A percentile compares a stretch with the other conserved stretches of the same genome.
These are phyloP conservation scores for Stentor coeruleus DNA, from an alignment of 73 alveolate species.

Conservation along the genomic window DNA sequence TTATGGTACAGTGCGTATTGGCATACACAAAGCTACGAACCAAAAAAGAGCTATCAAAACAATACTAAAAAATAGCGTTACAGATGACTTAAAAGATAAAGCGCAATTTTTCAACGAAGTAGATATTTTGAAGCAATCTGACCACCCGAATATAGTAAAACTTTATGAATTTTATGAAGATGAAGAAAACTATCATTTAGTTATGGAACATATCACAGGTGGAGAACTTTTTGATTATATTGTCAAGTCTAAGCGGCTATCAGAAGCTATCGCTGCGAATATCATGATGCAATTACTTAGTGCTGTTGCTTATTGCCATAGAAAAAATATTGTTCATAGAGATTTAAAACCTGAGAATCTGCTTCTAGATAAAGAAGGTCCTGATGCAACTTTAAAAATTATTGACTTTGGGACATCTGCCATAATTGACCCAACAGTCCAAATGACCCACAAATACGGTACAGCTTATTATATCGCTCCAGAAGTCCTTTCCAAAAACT, in stretches of 20 bases:
- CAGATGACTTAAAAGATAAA: too few species aligned
- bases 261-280: too few species aligned
- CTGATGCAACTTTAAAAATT: constrained; percentile 41
- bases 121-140: neutral
- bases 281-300: constrained; percentile 41
- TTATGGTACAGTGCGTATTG: too few species aligned
- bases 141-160: constrained; percentile 89
- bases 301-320: constrained; percentile 51
- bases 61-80: too few species aligned
- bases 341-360: constrained; percentile 51
- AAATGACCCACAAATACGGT: constrained; percentile 66
- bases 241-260: too few species aligned
- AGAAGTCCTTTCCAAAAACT: constrained; percentile 51
- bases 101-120: too few species aligned
- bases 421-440: constrained; percentile 37
- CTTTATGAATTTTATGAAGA: constrained; percentile 84
- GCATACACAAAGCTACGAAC: too few species aligned
- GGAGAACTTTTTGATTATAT: constrained; percentile 32
- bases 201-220: constrained; percentile 60
- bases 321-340: constrained; percentile 44
- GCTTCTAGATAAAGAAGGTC: constrained; percentile 16
- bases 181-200: constrained; percentile 72
- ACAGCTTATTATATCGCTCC: constrained; percentile 77
- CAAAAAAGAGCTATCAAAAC: too few species aligned
- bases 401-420: constrained; percentile 82